Base-by-base conservation (phyloP, 192 early-diverging fungal genomes). In the Coemansia aciculifera region DNA sequence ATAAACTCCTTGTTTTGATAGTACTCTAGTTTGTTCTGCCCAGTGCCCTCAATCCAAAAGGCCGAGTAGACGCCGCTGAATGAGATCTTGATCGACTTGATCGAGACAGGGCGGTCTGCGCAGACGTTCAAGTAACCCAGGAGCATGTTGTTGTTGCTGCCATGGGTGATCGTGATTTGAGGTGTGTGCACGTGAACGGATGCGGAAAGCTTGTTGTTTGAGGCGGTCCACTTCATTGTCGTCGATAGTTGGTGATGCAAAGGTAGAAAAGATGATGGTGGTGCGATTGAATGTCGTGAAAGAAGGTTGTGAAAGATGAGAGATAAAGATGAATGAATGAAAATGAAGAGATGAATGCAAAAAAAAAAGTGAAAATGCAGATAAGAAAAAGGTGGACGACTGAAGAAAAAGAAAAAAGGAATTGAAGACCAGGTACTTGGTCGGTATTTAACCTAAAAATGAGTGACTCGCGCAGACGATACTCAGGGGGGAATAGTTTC, bases 1-100 rank as follows among this genome's bases (percentile, higher is more conserved):
- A 72, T 69, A 38, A 81, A 75, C 42, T 49, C 51, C 38, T 71
- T 74, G 67, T 81, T 63, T 51, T 74, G 72, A 38, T 59, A 75
- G 36, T 72, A 75, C 21, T 75, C 70, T 17, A 69, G 59, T 2
- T 70, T 66, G 29, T 37, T 68, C 27, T 56, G 69, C 0, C 73
- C 78, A 1, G 61, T n/a, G 15, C 73, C 73, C 11, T 67, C 59
- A 12, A 56, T 23, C 78, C 73, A 81, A 66, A 54, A 63, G 2
- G 73, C 67, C 15, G 72, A 67, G 59, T 81, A 81, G 5, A 54
- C 66, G 66, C 78, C 78, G 3, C 63, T 51, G 13, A 81, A 59
- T 5, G 54, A 12, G 1, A 81, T 42, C 17, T 56, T 51, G 37
- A 81, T 39, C 1, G 69, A 75, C 63, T 75, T 75, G 32, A 75